A percentile compares a stretch with the other conserved stretches of the same genome.
phyloP scores from a whole-genome alignment of 176 grass and related monocot species.

The Triticum timopheevii region DNA sequence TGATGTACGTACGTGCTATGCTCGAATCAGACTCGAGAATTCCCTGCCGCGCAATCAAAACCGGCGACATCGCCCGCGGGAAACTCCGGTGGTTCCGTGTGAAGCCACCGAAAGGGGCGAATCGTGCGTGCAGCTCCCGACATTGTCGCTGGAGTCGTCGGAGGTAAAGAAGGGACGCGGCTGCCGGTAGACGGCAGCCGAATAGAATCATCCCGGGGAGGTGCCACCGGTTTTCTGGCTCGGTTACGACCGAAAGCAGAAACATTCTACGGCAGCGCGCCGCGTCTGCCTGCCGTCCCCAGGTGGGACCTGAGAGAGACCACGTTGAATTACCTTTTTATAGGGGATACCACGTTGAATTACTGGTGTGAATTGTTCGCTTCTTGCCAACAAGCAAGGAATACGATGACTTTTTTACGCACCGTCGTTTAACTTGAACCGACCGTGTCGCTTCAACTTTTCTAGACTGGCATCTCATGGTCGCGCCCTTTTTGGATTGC shows the following conservation, averaged over 20 bases:
- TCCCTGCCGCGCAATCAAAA: neutral
- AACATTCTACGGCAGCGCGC: neutral
- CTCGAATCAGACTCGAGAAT: too few species aligned
- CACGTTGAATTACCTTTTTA: neutral
- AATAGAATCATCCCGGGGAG: slow-evolving; percentile 14
- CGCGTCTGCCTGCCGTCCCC: neutral
- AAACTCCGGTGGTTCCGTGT: neutral
- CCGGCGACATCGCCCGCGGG: neutral
- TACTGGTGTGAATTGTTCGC: neutral
- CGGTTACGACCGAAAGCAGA: neutral
- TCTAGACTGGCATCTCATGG: slow-evolving; percentile 8
- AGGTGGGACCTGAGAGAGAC: neutral
- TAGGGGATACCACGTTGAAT: neutral
- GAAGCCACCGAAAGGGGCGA: neutral
- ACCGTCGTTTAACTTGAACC: neutral
- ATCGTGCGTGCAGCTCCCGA: neutral
- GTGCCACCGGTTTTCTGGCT: neutral
- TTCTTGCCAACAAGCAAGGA: neutral
- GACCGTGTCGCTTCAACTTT: slow-evolving; percentile 4
- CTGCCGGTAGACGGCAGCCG: neutral
- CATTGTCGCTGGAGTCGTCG: neutral
- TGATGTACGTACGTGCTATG: too few species aligned
- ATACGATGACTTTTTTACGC: neutral
- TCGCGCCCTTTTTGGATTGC: neutral
- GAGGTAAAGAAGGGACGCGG: slow-evolving; percentile 12